Evolutionary conservation across 2,329 filamentous ascomycete species (phyloP), one percentile per base, ranked within the genome.

Genomic region (Dactylellina cionopaga): DNA sequence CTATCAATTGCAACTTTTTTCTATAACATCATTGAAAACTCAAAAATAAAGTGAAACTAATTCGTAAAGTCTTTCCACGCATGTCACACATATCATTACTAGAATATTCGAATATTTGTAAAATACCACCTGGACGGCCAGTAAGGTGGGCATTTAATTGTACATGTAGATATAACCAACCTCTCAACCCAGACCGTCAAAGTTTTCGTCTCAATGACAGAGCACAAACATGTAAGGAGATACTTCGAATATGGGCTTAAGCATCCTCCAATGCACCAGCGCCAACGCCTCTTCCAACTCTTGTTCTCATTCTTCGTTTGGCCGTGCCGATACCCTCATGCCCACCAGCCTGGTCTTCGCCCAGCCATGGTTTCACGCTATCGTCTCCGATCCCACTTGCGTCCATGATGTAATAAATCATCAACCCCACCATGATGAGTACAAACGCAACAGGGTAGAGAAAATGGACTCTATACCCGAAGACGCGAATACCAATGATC

Each of bases 361-460:
- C 94, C 56, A 99, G 83, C 95, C 95, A 99, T 15, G 95, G 95
- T 86, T 99, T 99, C 64, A 91, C 86, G 79, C 88, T 90, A 65
- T 92, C 92, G 0, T 90, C 89, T 5, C 69, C 62, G 22, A 66
- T 62, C 7, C 60, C 69, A 24, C 55, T 62, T 7, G 62, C 62
- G 47, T 74, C 71, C 44, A 76, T 69, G 33, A 96, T 82, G 80
- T 96, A 98, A 81, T 99, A 99, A 46, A 92, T 85, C 51, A 93
- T 84, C 77, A 96, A 86, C 7, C 75, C 75, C 3, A 78, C 10
- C 76, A 99, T 88, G 80, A 99, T 98, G 76, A 93, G 84, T 7
- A 96, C 91, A 80, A 99, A 99, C 10, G 95, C 94, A 79, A 97
- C 91, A 3, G 95, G 94, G 81, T 99, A 99, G 82, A 97, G 85